Evolutionary conservation across 1,139 yeast genomes (phyloP).

Genomic region (Arxiozyma heterogenica): DNA sequence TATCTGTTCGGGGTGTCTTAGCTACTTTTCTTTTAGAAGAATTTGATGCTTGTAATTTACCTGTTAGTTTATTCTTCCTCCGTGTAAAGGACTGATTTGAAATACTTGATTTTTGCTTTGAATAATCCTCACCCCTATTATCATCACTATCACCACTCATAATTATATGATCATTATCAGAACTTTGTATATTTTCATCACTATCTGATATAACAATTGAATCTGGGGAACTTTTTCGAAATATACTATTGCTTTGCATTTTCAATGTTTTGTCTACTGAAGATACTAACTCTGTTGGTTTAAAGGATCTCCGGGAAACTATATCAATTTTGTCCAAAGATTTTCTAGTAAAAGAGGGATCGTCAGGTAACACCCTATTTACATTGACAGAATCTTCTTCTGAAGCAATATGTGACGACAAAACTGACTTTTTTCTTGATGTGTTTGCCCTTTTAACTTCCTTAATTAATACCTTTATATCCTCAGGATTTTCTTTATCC

Average conservation of each 20-base stretch:
- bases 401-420: background rate
- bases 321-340: background rate
- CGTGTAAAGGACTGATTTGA: background rate
- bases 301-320: background rate
- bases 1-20: conserved; percentile 15
- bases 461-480: conserved; percentile 26
- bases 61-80: background rate
- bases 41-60: background rate
- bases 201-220: conserved; percentile 10
- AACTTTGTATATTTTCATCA: conserved; percentile 7
- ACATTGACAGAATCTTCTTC: background rate
- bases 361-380: background rate
- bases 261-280: background rate
- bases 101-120: background rate
- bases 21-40: background rate
- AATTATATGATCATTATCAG: conserved; percentile 6
- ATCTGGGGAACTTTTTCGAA: conserved; percentile 5
- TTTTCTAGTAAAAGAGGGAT: background rate
- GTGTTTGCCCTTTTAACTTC: conserved; percentile 23
- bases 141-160: background rate
- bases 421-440: conserved; percentile 2
- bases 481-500: conserved; percentile 30
- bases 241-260: background rate
- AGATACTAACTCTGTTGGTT: conserved; percentile 2
- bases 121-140: background rate